Evolutionary conservation across 202 grass and related monocot species (phyloP), one percentile per base, ranked within the genome.

Genomic region (Zizania palustris): DNA sequence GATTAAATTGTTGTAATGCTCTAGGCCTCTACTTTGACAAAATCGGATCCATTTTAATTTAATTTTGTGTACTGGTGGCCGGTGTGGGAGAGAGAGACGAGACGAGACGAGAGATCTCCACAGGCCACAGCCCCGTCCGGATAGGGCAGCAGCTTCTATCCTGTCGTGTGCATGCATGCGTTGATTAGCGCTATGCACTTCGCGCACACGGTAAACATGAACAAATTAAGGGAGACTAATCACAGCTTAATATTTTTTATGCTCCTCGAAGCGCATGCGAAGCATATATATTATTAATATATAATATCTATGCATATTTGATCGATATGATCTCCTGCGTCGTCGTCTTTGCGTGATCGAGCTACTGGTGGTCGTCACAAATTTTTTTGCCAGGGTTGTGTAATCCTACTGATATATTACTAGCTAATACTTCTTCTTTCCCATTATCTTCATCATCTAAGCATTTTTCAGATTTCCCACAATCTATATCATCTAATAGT

Each of bases 281-380:
- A 18, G 51, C n/a, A 55, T 55, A 28, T 55, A 55, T 3, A 28
- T 28, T 1, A 28, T 28, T 3, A 28, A 1, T 1, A 28, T 28
- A 28, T 28, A 0, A 28, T 28, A 28, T 28, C 28, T 6, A 34
- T 14, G 41, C 41, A 22, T 65, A 60, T 60, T 40, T 71, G 76
- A 35, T 69, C 76, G 33, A 28, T 28, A 28, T 28, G 28, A 60
- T 69, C 55, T 61, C 65, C 53, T 67, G 39, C 49, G 8, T 18
- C 49, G 8, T 18, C 7, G 14, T 64, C 80, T 84, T 88, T 80
- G 81, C 56, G 81, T 80, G 75, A 70, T 65, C 21, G 35, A 40
- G 67, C 57, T 15, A 1, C 56, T 34, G 13, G 48, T n/a, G n/a
- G n/a, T n/a, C n/a, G n/a, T 14, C 60, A 6, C 36, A 33, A 20